Evolutionary conservation across 2,329 filamentous ascomycete genomes (phyloP).

Genomic region (Colletotrichum sp.): DNA sequence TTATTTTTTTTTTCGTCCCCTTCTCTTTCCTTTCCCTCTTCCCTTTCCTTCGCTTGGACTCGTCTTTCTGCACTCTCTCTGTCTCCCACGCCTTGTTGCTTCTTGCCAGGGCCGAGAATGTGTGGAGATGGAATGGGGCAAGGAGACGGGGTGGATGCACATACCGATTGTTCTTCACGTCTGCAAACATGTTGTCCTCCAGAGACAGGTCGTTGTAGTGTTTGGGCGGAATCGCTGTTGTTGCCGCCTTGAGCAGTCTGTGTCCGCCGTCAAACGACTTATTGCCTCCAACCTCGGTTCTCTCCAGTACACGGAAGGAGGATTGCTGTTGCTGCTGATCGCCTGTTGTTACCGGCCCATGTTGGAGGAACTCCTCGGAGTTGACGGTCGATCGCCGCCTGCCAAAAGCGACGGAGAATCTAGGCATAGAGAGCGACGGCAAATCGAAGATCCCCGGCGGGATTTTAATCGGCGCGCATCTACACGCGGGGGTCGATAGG

Average conservation of each 20-base stretch:
- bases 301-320: constrained; percentile 65
- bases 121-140: constrained; percentile 7
- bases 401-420: constrained; percentile 63
- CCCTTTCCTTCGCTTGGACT: background rate
- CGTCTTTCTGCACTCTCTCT: background rate
- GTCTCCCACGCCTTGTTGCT: background rate
- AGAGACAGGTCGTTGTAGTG: constrained; percentile 40
- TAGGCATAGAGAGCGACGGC: constrained; percentile 60
- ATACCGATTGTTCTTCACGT: constrained; percentile 62
- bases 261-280: constrained; percentile 58
- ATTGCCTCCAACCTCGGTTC: constrained; percentile 47
- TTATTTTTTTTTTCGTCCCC: background rate
- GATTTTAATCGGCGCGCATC: background rate
- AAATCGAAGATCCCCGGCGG: constrained; percentile 17
- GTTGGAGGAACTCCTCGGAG: constrained; percentile 58
- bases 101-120: constrained; percentile 9
- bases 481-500: background rate
- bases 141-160: constrained; percentile 31
- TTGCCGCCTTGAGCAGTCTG: constrained; percentile 43
- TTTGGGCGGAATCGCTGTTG: constrained; percentile 35
- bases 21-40: background rate
- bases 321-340: constrained; percentile 35
- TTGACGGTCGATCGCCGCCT: constrained; percentile 64
- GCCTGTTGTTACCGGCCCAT: constrained; percentile 49
- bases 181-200: constrained; percentile 64